These are phyloP conservation scores for Ramalina intermedia DNA, from an alignment of 495 filamentous ascomycete species.

Conservation along the genomic window DNA sequence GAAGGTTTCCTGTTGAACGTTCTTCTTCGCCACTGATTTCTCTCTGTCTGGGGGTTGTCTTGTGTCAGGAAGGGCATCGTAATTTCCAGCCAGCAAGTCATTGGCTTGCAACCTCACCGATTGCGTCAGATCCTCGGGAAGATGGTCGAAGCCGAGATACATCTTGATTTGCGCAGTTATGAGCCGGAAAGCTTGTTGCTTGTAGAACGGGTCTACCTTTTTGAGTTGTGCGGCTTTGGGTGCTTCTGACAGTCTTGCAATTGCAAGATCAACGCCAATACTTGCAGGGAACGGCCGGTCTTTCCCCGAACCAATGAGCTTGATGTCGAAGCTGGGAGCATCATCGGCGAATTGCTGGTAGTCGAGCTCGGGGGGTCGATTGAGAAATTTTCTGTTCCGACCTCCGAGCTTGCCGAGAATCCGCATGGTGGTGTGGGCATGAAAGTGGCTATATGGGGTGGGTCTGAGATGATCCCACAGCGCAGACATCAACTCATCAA, in stretches of 20 bases:
- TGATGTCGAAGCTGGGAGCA: conserved; percentile 67
- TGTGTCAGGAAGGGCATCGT: conserved; percentile 42
- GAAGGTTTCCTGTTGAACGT: conserved; percentile 62
- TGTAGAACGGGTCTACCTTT: conserved; percentile 73
- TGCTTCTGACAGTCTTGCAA: conserved; percentile 68
- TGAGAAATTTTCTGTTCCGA: conserved; percentile 87
- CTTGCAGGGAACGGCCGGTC: conserved; percentile 77
- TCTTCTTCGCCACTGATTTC: conserved; percentile 71
- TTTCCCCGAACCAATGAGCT: conserved; percentile 71
- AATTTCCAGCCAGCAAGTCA: conserved; percentile 60
- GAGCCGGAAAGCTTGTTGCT: conserved; percentile 78
- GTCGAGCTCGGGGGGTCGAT: conserved; percentile 62
- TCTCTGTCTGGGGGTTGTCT: conserved; percentile 56
- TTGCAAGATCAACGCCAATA: conserved; percentile 76
- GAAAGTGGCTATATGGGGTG: conserved; percentile 87
- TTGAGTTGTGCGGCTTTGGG: conserved; percentile 50
- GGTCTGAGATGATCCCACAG: conserved; percentile 90
- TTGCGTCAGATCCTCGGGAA: conserved; percentile 78
- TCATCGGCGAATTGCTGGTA: conserved; percentile 83
- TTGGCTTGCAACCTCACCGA: conserved; percentile 77
- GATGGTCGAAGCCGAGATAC: conserved; percentile 68
- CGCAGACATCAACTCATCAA: conserved; percentile 94
- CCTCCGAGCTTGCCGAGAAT: conserved; percentile 96
- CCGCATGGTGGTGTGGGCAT: conserved; percentile 94
- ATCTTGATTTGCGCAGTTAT: conserved; percentile 80